A percentile compares a stretch with the other conserved stretches of the same genome.
Conservation (phyloP, 139 green algal genomes). For the Dunaliella sp. region DNA sequence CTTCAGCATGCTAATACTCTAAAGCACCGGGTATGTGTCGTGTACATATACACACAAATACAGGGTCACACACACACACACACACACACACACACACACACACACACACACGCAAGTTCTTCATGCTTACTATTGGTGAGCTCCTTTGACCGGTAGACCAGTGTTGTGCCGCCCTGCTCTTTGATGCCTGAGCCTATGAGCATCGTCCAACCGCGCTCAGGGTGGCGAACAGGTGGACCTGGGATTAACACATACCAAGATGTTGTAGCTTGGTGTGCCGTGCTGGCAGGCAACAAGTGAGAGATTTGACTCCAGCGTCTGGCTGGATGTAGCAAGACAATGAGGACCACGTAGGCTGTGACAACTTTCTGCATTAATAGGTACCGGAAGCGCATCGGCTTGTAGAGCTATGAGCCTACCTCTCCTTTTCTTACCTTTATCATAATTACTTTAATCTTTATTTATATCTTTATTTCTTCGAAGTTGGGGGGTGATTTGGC, state of each 20-base stretch:
- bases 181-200: slow-evolving; percentile 79
- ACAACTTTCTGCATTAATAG: not conserved
- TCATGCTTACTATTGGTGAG: slow-evolving; percentile 35
- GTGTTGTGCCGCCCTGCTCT: slow-evolving; percentile 37
- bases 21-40: too few relatives aligned
- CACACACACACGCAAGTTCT: too few relatives aligned
- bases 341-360: not conserved
- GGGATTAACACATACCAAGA: not conserved
- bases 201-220: slow-evolving; percentile 53
- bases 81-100: too few relatives aligned
- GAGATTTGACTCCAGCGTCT: too few relatives aligned
- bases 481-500: too few relatives aligned
- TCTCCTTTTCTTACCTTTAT: too few relatives aligned
- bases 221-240: not conserved
- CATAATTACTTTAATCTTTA: too few relatives aligned
- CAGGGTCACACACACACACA: too few relatives aligned
- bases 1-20: too few relatives aligned
- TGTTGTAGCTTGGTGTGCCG: not conserved
- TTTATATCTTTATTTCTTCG: too few relatives aligned
- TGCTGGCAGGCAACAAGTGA: not conserved
- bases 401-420: not conserved
- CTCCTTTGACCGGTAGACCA: slow-evolving; percentile 35
- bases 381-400: not conserved
- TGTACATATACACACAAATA: too few relatives aligned
- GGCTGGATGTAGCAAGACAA: not conserved